Percentiles rank a stretch among this genome's conserved stretches.
Evolutionary conservation across 2,329 filamentous ascomycete genomes (phyloP).

Genomic region (Aureobasidium vineae): DNA sequence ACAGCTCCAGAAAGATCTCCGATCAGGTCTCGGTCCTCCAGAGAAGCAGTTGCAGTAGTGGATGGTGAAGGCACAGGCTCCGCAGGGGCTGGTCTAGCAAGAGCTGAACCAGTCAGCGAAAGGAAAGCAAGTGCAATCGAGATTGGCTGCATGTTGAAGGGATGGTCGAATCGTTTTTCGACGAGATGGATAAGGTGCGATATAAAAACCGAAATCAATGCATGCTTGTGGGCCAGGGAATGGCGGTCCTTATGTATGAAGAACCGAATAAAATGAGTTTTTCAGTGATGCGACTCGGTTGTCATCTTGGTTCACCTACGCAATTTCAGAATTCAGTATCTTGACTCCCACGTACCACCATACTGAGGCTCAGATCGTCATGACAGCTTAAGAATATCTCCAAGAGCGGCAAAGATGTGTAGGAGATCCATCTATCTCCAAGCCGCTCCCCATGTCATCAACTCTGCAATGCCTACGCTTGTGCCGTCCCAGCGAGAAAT

Average conservation of each 20-base stretch:
- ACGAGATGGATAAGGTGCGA: background rate
- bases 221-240: background rate
- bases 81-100: constrained; percentile 27
- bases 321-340: background rate
- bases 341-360: background rate
- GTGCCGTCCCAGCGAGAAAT: background rate
- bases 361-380: constrained; percentile 16
- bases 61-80: constrained; percentile 16
- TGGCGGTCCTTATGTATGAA: background rate
- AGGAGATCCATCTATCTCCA: background rate
- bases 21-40: constrained; percentile 27
- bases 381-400: background rate
- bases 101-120: constrained; percentile 1
- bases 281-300: background rate
- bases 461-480: background rate
- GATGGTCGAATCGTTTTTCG: background rate
- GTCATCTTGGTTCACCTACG: constrained; percentile 6
- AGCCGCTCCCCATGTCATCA: background rate
- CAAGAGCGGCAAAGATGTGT: constrained; percentile 17
- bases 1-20: constrained; percentile 24
- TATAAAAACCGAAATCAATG: background rate
- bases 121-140: constrained; percentile 14
- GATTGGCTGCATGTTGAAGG: background rate
- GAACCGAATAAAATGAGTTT: background rate
- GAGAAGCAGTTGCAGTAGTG: background rate